These are phyloP conservation scores for Penicillium nucicola DNA, from an alignment of 495 filamentous ascomycete species.

Conservation along the genomic window DNA sequence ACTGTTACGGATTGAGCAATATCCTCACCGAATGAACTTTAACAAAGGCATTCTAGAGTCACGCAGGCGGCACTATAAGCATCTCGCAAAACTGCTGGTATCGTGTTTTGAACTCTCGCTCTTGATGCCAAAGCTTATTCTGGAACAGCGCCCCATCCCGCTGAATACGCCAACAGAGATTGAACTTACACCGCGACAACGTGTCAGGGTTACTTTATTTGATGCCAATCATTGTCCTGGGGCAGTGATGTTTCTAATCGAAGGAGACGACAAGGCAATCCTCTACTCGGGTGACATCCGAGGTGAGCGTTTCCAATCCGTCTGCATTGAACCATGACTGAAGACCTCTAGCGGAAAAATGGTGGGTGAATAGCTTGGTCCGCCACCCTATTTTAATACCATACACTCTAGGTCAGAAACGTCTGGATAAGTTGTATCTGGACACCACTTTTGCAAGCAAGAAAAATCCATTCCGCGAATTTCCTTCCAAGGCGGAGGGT, in stretches of 20 bases:
- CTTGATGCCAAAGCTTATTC: background rate
- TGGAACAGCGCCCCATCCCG: slow-evolving; percentile 68
- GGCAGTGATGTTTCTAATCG: slow-evolving; percentile 92
- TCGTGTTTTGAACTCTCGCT: background rate
- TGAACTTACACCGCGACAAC: slow-evolving; percentile 64
- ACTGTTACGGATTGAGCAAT: slow-evolving; percentile 71
- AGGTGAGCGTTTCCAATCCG: slow-evolving; percentile 44
- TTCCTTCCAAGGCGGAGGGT: slow-evolving; percentile 65
- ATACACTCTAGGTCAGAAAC: slow-evolving; percentile 64
- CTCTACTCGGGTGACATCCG: slow-evolving; percentile 94
- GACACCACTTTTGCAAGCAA: slow-evolving; percentile 74
- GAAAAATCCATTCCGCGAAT: slow-evolving; percentile 42
- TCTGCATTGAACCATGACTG: background rate
- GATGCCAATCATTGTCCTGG: slow-evolving; percentile 93
- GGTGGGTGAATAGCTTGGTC: slow-evolving; percentile 64
- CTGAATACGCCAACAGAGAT: slow-evolving; percentile 77
- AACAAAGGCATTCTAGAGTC: slow-evolving; percentile 72
- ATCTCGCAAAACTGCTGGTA: slow-evolving; percentile 65
- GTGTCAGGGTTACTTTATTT: slow-evolving; percentile 77
- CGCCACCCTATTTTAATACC: slow-evolving; percentile 73
- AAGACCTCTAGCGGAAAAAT: slow-evolving; percentile 50
- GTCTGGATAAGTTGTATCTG: slow-evolving; percentile 76
- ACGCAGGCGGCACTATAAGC: slow-evolving; percentile 65
- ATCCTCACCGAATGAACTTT: slow-evolving; percentile 75
- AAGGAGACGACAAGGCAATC: slow-evolving; percentile 69